A percentile compares a stretch with the other conserved stretches of the same genome.
Evolutionary conservation across 495 filamentous ascomycete species (phyloP).

Genomic region (Penicillium maclennaniae): DNA sequence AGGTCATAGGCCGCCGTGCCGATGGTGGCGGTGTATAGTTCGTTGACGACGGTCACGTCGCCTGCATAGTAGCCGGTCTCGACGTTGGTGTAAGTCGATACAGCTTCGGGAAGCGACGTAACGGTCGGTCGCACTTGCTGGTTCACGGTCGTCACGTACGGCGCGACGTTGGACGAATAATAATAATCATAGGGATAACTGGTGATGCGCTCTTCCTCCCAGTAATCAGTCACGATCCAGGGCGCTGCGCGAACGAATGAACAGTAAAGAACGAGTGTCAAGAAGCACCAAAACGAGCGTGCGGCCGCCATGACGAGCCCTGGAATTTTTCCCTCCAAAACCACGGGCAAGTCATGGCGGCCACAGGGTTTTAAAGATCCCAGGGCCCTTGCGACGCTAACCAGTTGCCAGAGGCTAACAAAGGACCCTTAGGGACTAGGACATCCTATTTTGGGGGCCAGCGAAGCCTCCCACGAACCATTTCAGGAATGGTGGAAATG

Average conservation of each 20-base stretch:
- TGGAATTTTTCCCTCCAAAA: not conserved
- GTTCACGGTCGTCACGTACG: slow-evolving; percentile 10
- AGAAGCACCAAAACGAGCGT: slow-evolving; percentile 20
- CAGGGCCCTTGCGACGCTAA: not conserved
- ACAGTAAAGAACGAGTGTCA: slow-evolving; percentile 21
- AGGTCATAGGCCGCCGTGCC: slow-evolving; percentile 10
- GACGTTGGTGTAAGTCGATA: slow-evolving; percentile 30
- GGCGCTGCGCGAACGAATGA: slow-evolving; percentile 25
- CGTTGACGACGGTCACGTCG: slow-evolving; percentile 30
- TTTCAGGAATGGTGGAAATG: not conserved
- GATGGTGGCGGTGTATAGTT: slow-evolving; percentile 28
- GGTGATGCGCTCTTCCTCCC: slow-evolving; percentile 15
- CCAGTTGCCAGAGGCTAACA: not conserved
- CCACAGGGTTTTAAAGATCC: not conserved
- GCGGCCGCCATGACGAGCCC: slow-evolving; percentile 17
- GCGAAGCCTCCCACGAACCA: not conserved
- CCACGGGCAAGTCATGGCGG: not conserved
- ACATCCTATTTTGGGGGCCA: not conserved
- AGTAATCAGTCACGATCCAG: slow-evolving; percentile 33
- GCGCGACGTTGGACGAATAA: not conserved
- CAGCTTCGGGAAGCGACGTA: slow-evolving; percentile 26
- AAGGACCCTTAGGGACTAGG: not conserved
- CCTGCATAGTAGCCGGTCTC: slow-evolving; percentile 10
- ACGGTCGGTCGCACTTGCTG: slow-evolving; percentile 23
- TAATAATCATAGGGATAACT: slow-evolving; percentile 10